Percentiles rank a stretch among this genome's conserved stretches.
Conservation (phyloP, 129 eudicot species). For the Helichrysum umbraculigerum region DNA sequence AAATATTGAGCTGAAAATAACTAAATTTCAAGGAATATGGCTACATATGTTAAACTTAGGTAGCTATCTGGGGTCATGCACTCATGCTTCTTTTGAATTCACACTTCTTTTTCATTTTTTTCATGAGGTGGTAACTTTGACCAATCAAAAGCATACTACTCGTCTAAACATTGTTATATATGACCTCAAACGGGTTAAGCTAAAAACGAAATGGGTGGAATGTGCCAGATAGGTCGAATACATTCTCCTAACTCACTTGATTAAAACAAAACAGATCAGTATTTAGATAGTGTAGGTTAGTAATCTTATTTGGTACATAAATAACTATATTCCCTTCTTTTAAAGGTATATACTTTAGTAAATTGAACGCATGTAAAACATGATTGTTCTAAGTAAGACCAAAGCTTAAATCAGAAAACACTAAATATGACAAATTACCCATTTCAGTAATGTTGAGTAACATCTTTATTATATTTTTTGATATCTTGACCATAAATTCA, state of each 20-base stretch:
- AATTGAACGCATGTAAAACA: neutral
- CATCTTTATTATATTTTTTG: neutral
- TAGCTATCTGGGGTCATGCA: no score
- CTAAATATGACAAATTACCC: neutral
- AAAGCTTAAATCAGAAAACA: neutral
- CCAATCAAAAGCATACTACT: neutral
- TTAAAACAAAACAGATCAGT: neutral
- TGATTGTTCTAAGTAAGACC: slow-evolving; percentile 1
- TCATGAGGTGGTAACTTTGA: neutral
- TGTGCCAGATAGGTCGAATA: neutral
- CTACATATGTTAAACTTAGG: slow-evolving; percentile 9
- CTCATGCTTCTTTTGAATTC: slow-evolving; percentile 3
- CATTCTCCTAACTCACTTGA: neutral
- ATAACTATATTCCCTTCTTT: neutral
- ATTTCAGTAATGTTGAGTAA: neutral
- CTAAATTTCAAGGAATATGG: slow-evolving; percentile 6
- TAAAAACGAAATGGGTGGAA: neutral
- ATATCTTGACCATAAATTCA: slow-evolving; percentile 10
- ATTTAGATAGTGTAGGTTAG: neutral
- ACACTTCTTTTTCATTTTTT: neutral
- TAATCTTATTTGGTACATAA: neutral
- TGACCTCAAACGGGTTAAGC: neutral
- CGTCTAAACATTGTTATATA: neutral
- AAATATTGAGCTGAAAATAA: slow-evolving; percentile 6
- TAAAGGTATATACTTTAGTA: neutral